Percentiles rank a stretch among this genome's conserved stretches.
These are phyloP conservation scores for Carallia pectinifolia DNA, from an alignment of 345 rosid species.

Conservation along the genomic window DNA sequence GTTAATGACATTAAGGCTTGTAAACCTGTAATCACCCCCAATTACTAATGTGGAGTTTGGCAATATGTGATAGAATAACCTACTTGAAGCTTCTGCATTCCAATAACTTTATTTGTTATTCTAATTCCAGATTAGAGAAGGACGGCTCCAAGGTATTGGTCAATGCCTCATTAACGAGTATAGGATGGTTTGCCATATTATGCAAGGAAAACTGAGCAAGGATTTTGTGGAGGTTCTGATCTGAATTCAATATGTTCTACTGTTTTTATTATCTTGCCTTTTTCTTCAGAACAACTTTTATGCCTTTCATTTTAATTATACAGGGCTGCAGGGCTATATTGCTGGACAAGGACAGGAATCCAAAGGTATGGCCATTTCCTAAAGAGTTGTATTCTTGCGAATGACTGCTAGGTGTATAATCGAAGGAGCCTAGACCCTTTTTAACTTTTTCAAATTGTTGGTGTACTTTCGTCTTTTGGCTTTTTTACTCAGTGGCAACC, in stretches of 20 bases:
- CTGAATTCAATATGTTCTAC: constrained; percentile 2
- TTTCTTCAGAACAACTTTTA: background rate
- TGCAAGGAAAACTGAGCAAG: constrained; percentile 77
- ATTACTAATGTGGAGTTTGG: background rate
- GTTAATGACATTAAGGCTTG: too few relatives aligned
- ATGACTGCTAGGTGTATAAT: background rate
- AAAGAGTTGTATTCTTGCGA: background rate
- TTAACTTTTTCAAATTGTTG: background rate
- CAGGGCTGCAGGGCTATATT: constrained; percentile 96
- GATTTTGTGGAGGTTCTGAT: constrained; percentile 75
- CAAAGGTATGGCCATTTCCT: constrained; percentile 50
- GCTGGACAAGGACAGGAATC: constrained; percentile 78
- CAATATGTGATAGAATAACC: background rate
- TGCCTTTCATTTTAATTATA: constrained; percentile 4
- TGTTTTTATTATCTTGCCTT: background rate
- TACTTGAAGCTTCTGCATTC: background rate
- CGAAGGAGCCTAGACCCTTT: too few relatives aligned
- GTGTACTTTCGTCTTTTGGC: background rate
- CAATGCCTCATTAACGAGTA: constrained; percentile 75
- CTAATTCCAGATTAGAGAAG: constrained; percentile 74
- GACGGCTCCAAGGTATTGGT: constrained; percentile 79
- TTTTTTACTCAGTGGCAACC: constrained; percentile 68
- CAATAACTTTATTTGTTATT: constrained; percentile 16
- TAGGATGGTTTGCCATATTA: constrained; percentile 78
- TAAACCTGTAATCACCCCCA: too few relatives aligned